Conservation (phyloP, 2,329 filamentous ascomycete species). For the Pseudogymnoascus sp. region DNA sequence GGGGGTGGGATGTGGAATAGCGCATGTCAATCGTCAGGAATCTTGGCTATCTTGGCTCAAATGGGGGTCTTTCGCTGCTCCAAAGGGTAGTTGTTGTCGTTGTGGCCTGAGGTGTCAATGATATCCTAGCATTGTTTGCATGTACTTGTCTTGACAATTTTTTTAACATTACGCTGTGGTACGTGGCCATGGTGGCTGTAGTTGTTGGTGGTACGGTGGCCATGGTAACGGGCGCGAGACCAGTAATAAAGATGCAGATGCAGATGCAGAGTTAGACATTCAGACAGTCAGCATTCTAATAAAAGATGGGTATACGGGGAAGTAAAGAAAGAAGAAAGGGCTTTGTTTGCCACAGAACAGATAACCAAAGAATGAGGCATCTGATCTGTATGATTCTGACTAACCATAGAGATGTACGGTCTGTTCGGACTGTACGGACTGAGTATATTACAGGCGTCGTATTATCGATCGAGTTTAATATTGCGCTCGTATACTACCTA, state of each 20-base stretch:
- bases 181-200: too few relatives aligned
- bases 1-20: background rate
- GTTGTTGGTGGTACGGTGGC: too few relatives aligned
- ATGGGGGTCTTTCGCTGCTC: background rate
- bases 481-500: background rate
- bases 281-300: too few relatives aligned
- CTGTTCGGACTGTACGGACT: background rate
- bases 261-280: too few relatives aligned
- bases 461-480: background rate
- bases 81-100: background rate
- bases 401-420: too few relatives aligned
- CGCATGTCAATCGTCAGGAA: background rate
- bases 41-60: background rate
- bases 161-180: background rate
- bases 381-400: too few relatives aligned
- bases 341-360: too few relatives aligned
- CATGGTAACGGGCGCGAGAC: too few relatives aligned
- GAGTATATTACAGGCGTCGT: background rate
- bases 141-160: background rate
- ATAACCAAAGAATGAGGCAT: too few relatives aligned
- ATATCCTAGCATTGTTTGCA: background rate
- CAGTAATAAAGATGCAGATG: too few relatives aligned
- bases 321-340: too few relatives aligned
- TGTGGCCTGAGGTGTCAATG: background rate
- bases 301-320: too few relatives aligned